These are phyloP conservation scores for Annona squamosa DNA, from an alignment of 164 flowering plant species.

Conservation along the genomic window DNA sequence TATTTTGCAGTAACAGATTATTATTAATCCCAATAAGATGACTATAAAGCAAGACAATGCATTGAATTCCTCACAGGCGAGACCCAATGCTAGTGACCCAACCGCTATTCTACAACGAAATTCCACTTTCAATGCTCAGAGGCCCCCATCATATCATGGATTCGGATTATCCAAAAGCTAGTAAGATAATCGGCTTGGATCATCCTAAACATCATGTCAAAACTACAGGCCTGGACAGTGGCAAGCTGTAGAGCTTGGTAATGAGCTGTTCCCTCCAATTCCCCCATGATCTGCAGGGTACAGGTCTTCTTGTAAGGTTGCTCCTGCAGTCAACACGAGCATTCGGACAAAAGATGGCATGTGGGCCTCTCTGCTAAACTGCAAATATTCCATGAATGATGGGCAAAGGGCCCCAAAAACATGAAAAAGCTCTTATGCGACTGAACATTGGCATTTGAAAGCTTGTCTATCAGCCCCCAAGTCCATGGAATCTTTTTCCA, in stretches of 20 bases:
- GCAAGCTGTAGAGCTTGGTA: not conserved
- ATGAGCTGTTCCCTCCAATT: not conserved
- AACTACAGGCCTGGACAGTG: not conserved
- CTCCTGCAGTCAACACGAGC: constrained; percentile 49
- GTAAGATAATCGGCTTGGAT: too few species aligned
- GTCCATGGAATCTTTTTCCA: not conserved
- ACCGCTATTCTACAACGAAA: not conserved
- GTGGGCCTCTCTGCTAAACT: constrained; percentile 37
- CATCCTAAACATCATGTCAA: not conserved
- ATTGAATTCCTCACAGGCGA: too few species aligned
- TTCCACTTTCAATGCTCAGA: not conserved
- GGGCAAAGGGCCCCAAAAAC: constrained; percentile 32
- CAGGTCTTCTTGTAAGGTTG: not conserved
- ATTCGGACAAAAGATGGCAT: constrained; percentile 46
- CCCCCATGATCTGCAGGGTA: not conserved
- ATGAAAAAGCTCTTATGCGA: constrained; percentile 13
- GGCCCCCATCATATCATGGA: not conserved
- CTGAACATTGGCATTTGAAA: not conserved
- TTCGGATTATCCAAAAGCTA: not conserved
- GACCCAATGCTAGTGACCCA: too few species aligned
- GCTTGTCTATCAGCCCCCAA: not conserved
- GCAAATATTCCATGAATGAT: constrained; percentile 59
- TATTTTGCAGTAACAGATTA: too few species aligned
- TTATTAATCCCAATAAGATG: too few species aligned
- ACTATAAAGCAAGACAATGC: too few species aligned